Evolutionary conservation across 1,284 basidiomycete species (phyloP).

Genomic region (Erythrobasidium hasegawianum): DNA sequence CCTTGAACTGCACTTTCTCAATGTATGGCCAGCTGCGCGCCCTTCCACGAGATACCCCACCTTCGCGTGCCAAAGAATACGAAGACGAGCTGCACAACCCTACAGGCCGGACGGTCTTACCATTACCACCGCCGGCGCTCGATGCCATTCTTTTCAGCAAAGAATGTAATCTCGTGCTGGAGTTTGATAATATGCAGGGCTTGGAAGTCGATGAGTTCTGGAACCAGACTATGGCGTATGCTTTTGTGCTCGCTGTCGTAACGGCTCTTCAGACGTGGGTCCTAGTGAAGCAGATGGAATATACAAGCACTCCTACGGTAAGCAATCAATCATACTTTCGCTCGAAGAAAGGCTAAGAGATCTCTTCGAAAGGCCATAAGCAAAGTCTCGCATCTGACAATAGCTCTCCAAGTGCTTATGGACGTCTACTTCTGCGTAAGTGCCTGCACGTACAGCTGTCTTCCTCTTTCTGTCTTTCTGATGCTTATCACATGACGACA

Average conservation of each 20-base stretch:
- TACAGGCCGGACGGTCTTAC: conserved; percentile 42
- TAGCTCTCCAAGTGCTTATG: conserved; percentile 44
- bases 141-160: conserved; percentile 44
- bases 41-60: conserved; percentile 37
- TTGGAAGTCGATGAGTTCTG: conserved; percentile 43
- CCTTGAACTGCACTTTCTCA: conserved; percentile 45
- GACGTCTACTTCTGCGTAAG: conserved; percentile 46
- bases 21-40: conserved; percentile 46
- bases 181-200: conserved; percentile 35
- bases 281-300: conserved; percentile 48
- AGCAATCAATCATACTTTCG: background rate
- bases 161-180: conserved; percentile 47
- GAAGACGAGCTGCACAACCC: conserved; percentile 44
- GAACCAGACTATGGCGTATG: conserved; percentile 44
- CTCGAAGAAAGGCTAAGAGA: background rate
- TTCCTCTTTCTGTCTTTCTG: background rate
- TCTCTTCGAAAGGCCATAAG: conserved; percentile 34
- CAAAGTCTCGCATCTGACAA: conserved; percentile 43
- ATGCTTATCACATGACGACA: background rate
- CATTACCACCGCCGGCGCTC: conserved; percentile 39
- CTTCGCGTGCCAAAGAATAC: conserved; percentile 41
- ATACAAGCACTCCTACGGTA: conserved; percentile 42
- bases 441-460: background rate
- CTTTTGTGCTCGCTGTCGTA: conserved; percentile 42
- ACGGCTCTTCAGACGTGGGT: conserved; percentile 43